Base-by-base conservation (phyloP, 1,139 yeast genomes). In the Saccharomyces hybrid region DNA sequence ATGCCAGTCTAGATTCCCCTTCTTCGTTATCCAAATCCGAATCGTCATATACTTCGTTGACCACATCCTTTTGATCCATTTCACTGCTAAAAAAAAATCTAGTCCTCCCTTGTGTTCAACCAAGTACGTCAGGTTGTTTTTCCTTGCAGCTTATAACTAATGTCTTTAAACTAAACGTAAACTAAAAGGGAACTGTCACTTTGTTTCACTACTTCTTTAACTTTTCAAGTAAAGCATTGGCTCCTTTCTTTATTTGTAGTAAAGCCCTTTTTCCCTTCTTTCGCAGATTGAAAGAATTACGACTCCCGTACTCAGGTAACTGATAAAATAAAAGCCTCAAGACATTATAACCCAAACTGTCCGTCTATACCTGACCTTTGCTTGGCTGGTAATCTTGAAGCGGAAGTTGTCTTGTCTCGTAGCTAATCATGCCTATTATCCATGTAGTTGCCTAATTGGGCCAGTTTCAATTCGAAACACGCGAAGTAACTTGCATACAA, bases 1-100 rank as follows among this genome's bases (percentile, higher is more conserved):
- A 53, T 2, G 56, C 55, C 26, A 49, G 51, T 41, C 57, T 52
- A 11, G 26, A 41, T 27, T 50, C 46, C 8, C 53, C 54, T 12
- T 55, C 54, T 12, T 42, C 47, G 11, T 53, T 56, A 5, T 42
- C 53, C 8, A 51, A 12, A 55, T 50, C 48, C 56, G 55, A 53
- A 51, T 67, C 55, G 52, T 64, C 55, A 16, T 31, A 9, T 4
- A 16, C 24, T 11, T 46, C 31, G 21, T 38, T 38, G 9, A 16
- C 19, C 44, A 16, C 12, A 16, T 11, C 44, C 19, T 38, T 16
- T 9, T 11, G 19, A 38, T 9, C 26, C 44, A 38, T 38, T 38
- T 38, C 26, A 38, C 24, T 16, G 44, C 26, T 19, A 12, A 16
- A 16, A 4, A 4, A 16, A 16, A 9, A 38, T 3, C 24, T 19